These are phyloP conservation scores for Rhododendron ovatum DNA, from an alignment of 148 eudicot species.

Conservation along the genomic window DNA sequence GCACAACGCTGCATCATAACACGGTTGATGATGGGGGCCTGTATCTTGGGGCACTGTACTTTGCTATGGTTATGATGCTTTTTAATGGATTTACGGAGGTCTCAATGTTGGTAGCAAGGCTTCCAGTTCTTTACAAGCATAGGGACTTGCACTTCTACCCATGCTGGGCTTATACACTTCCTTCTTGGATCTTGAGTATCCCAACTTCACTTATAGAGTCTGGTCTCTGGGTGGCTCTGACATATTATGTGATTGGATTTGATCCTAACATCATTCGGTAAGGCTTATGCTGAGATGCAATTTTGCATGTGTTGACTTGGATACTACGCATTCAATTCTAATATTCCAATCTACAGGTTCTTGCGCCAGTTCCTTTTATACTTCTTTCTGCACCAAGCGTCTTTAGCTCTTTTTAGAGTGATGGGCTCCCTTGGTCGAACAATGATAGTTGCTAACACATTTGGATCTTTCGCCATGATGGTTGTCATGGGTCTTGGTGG, in stretches of 20 bases:
- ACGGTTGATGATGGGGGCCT: constrained; percentile 84
- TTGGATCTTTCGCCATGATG: constrained; percentile 99
- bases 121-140: constrained; percentile 90
- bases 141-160: constrained; percentile 95
- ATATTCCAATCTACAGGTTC: constrained; percentile 46
- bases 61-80: constrained; percentile 94
- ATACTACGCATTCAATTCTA: not conserved
- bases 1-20: constrained; percentile 73
- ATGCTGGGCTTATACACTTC: constrained; percentile 87
- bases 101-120: constrained; percentile 87
- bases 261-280: constrained; percentile 85
- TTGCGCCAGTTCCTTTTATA: constrained; percentile 72
- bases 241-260: constrained; percentile 89
- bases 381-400: constrained; percentile 92
- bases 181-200: constrained; percentile 85
- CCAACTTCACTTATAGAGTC: constrained; percentile 89
- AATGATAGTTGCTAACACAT: constrained; percentile 97
- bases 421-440: constrained; percentile 93
- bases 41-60: constrained; percentile 81
- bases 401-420: constrained; percentile 83
- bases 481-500: constrained; percentile 99
- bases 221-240: constrained; percentile 83
- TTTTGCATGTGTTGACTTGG: not conserved
- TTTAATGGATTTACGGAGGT: constrained; percentile 99
- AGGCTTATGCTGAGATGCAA: constrained; percentile 11